Conservation (phyloP, 257 asterid species). For the Ehretia macrophylla region DNA sequence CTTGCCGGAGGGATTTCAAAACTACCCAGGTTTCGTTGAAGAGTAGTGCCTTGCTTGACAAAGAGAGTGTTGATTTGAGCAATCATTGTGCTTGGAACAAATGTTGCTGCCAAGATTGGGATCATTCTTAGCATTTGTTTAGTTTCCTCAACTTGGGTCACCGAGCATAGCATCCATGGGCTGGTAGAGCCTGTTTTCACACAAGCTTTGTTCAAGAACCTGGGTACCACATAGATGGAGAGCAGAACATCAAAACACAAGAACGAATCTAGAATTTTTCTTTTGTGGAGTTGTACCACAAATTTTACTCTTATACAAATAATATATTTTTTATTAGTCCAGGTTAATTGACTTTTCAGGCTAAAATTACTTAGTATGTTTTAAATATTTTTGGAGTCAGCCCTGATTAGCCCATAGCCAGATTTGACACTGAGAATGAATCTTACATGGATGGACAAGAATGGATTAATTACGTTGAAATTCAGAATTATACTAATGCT, state of each 20-base stretch:
- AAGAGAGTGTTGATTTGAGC: slow-evolving; percentile 72
- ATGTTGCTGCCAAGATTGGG: slow-evolving; percentile 56
- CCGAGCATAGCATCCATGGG: slow-evolving; percentile 73
- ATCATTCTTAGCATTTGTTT: slow-evolving; percentile 80
- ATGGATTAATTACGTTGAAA: too few relatives aligned
- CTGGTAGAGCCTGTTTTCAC: slow-evolving; percentile 41
- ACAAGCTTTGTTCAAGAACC: slow-evolving; percentile 76
- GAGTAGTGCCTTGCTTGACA: slow-evolving; percentile 76
- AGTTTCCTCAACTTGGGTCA: slow-evolving; percentile 84
- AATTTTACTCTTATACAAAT: too few relatives aligned
- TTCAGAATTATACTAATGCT: too few relatives aligned
- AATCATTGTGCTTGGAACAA: slow-evolving; percentile 69
- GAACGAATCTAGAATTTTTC: too few relatives aligned
- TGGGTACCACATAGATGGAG: slow-evolving; percentile 17
- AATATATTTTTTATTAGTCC: too few relatives aligned
- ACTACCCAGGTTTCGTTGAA: slow-evolving; percentile 39
- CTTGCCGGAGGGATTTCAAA: slow-evolving; percentile 83
- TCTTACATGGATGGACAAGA: too few relatives aligned
- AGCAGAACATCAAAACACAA: not conserved
- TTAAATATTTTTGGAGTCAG: too few relatives aligned
- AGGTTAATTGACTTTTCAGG: too few relatives aligned
- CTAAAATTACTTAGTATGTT: too few relatives aligned
- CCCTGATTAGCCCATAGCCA: too few relatives aligned
- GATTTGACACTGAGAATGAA: too few relatives aligned
- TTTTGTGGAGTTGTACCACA: too few relatives aligned